A percentile compares a stretch with the other conserved stretches of the same genome.
These are phyloP conservation scores for Stagonosporopsis tanaceti DNA, from an alignment of 2,329 filamentous ascomycete genomes.

Conservation along the genomic window DNA sequence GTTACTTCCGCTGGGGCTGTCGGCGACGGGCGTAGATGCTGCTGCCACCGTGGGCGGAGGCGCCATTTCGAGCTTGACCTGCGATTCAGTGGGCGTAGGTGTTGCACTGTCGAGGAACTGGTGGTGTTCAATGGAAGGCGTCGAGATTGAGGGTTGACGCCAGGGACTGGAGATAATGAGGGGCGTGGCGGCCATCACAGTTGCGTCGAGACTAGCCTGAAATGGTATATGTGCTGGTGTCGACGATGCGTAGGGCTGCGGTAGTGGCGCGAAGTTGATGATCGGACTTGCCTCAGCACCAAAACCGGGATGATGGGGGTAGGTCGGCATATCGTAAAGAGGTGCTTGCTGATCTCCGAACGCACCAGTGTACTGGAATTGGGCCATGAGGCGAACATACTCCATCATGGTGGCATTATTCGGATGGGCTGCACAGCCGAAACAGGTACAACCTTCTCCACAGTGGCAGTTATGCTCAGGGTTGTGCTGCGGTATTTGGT, in stretches of 20 bases:
- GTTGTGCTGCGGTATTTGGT: slow-evolving; percentile 46
- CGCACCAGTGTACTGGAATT: slow-evolving; percentile 46
- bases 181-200: slow-evolving; percentile 28
- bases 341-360: slow-evolving; percentile 43
- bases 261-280: slow-evolving; percentile 25
- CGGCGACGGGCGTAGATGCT: slow-evolving; percentile 26
- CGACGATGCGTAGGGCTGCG: slow-evolving; percentile 30
- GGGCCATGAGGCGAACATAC: slow-evolving; percentile 55
- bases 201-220: slow-evolving; percentile 28
- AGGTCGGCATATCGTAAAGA: slow-evolving; percentile 46
- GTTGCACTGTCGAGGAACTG: slow-evolving; percentile 27
- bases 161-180: slow-evolving; percentile 31
- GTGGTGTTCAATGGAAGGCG: slow-evolving; percentile 20
- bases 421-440: slow-evolving; percentile 73
- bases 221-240: slow-evolving; percentile 33
- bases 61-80: slow-evolving; percentile 12
- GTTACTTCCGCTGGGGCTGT: slow-evolving; percentile 42
- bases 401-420: slow-evolving; percentile 70
- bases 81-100: slow-evolving; percentile 19
- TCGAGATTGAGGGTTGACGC: slow-evolving; percentile 31
- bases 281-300: slow-evolving; percentile 34
- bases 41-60: slow-evolving; percentile 26
- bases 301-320: slow-evolving; percentile 44
- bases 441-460: slow-evolving; percentile 71
- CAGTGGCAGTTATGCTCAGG: slow-evolving; percentile 65